Conservation (phyloP, 495 filamentous ascomycete species). For the Aspergillus panamensis region DNA sequence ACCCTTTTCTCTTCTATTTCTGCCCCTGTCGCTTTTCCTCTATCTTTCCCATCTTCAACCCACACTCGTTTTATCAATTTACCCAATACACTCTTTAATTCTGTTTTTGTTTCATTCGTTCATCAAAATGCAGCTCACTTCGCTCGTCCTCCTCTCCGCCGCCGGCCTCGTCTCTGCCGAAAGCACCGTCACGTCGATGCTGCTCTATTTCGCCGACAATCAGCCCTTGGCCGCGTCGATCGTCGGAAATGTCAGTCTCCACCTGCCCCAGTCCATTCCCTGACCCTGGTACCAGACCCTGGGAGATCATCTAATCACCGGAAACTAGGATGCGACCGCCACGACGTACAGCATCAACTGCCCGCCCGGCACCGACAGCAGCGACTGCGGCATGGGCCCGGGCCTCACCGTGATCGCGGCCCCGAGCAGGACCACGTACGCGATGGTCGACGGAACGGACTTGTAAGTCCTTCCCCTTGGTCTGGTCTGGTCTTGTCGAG, state of each 20-base stretch:
- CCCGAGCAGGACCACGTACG: constrained; percentile 22
- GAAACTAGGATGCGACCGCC: constrained; percentile 27
- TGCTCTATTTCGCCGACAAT: constrained; percentile 34
- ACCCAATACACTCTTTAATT: no score
- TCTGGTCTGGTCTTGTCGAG: not conserved
- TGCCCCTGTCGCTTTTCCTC: no score
- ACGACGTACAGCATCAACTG: constrained; percentile 43
- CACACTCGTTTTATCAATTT: no score
- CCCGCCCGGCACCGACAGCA: constrained; percentile 28
- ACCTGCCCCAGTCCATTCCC: not conserved
- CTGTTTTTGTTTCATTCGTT: no score
- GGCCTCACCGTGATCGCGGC: constrained; percentile 33
- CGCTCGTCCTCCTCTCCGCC: constrained; percentile 17
- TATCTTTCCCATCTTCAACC: no score
- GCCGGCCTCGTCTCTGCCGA: constrained; percentile 30
- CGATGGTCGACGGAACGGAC: constrained; percentile 16
- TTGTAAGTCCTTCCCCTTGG: constrained; percentile 14
- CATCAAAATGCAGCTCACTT: no score
- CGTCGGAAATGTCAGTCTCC: constrained; percentile 30
- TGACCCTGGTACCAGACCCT: no score
- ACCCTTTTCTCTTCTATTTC: no score
- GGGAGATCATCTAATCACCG: not conserved
- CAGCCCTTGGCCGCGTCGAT: constrained; percentile 41
- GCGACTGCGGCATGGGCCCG: constrained; percentile 34
- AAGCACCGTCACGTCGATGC: constrained; percentile 30